Evolutionary conservation across 2,329 filamentous ascomycete species (phyloP), one percentile per base, ranked within the genome.

Genomic region (Talaromyces sp.): DNA sequence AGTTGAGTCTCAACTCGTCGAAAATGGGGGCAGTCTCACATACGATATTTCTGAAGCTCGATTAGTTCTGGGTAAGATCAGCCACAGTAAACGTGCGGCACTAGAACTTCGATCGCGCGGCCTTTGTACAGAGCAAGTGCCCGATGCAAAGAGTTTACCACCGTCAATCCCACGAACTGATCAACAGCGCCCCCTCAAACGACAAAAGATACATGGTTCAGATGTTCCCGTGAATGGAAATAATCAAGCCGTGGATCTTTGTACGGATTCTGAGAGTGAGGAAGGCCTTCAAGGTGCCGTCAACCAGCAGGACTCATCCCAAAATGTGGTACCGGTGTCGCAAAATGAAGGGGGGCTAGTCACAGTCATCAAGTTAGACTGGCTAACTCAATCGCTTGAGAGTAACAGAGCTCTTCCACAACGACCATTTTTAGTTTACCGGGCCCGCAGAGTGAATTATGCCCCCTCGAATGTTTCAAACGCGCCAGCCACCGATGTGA

Each of bases 101-200:
- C 86, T 95, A 62, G 93, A 97, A 72, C 76, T 97, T 55, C 81
- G 90, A 48, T 81, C 83, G 6, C 81, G 84, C 41, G 86, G 85
- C 13, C 62, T 96, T 2, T 75, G 71, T 68, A 76, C 75, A 37
- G 69, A 79, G 47, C 71, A 78, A 45, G 48, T 65, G 24, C n/a
- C 14, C 30, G 44, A 7, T 2, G 16, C 17, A 29, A 2, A 14
- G 7, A 30, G 17, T 3, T 6, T 3, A 9, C 24, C 13, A 6
- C 11, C 50, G 7, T 22, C 22, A 32, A 8, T n/a, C 14, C 24
- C 45, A 0, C 36, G 4, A 7, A 14, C 27, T 9, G 24, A 40
- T 35, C 24, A 37, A 50, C 52, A 62, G 22, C 62, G 62, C 2
- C 60, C 67, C 6, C 33, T 32, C 3, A 75, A 75, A 51, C 62